A percentile compares a stretch with the other conserved stretches of the same genome.
Conservation (phyloP, 352 stramenopile species). For the Blastocystis sp. region DNA sequence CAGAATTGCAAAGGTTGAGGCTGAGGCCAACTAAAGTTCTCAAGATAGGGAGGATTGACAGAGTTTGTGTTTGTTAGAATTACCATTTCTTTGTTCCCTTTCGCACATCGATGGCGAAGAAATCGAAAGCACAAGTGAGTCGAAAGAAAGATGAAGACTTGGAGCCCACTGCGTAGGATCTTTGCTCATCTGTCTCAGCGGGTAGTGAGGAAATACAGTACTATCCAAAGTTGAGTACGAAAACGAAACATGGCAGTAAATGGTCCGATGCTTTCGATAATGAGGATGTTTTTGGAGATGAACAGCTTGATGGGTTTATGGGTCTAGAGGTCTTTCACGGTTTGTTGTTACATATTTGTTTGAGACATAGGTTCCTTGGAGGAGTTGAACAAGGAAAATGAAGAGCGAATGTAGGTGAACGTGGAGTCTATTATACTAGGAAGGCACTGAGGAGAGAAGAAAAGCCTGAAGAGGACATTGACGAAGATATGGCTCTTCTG, state of each 20-base stretch:
- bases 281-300: slow-evolving; percentile 34
- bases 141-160: not conserved
- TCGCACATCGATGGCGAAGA: not conserved
- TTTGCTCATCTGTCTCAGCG: not conserved
- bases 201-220: slow-evolving; percentile 38
- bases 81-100: not conserved
- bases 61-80: slow-evolving; percentile 27
- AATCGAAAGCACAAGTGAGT: not conserved
- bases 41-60: slow-evolving; percentile 13
- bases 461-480: not conserved
- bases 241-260: not conserved
- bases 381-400: slow-evolving; percentile 27
- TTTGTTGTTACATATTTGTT: not conserved
- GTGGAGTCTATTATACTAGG: not conserved
- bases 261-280: slow-evolving; percentile 18
- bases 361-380: slow-evolving; percentile 9
- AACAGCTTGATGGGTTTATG: slow-evolving; percentile 41
- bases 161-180: not conserved
- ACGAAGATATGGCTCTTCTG: not conserved
- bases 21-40: slow-evolving; percentile 28
- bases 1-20: slow-evolving; percentile 29
- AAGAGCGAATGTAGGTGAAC: not conserved
- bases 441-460: not conserved
- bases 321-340: slow-evolving; percentile 55
- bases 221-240: not conserved